phyloP scores from a whole-genome alignment of 2,329 filamentous ascomycete genomes.

The Ophiocordyceps camponoti-floridani region DNA sequence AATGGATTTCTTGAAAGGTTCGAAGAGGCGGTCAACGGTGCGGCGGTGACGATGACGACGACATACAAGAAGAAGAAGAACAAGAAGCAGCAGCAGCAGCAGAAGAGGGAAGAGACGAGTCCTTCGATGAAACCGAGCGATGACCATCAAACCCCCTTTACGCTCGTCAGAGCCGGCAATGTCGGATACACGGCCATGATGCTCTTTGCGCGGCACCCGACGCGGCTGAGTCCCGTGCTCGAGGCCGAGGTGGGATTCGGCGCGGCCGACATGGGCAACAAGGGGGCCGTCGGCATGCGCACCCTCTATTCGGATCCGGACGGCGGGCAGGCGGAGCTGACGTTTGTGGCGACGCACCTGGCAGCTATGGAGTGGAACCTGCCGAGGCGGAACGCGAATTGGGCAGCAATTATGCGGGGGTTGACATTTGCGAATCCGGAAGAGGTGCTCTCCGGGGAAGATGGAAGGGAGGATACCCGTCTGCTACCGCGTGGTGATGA shows the following conservation, averaged over 20 bases:
- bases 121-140: constrained; percentile 4
- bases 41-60: constrained; percentile 23
- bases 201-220: constrained; percentile 55
- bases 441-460: constrained; percentile 12
- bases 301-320: constrained; percentile 33
- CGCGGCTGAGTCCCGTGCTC: constrained; percentile 46
- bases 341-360: constrained; percentile 76
- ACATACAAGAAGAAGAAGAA: background rate
- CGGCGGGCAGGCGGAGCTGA: constrained; percentile 40
- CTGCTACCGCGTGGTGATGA: background rate
- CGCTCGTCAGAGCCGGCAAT: constrained; percentile 52
- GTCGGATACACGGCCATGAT: constrained; percentile 82
- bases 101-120: background rate
- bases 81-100: background rate
- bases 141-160: constrained; percentile 39
- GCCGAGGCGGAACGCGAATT: constrained; percentile 65
- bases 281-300: constrained; percentile 72
- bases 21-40: constrained; percentile 52
- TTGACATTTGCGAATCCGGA: constrained; percentile 53
- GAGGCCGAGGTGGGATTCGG: constrained; percentile 76
- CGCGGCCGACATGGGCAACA: constrained; percentile 79
- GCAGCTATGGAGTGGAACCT: constrained; percentile 73
- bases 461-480: background rate
- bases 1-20: constrained; percentile 59
- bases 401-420: constrained; percentile 65